phyloP scores from a whole-genome alignment of 1,284 basidiomycete species.

The Ganoderma resinaceum region DNA sequence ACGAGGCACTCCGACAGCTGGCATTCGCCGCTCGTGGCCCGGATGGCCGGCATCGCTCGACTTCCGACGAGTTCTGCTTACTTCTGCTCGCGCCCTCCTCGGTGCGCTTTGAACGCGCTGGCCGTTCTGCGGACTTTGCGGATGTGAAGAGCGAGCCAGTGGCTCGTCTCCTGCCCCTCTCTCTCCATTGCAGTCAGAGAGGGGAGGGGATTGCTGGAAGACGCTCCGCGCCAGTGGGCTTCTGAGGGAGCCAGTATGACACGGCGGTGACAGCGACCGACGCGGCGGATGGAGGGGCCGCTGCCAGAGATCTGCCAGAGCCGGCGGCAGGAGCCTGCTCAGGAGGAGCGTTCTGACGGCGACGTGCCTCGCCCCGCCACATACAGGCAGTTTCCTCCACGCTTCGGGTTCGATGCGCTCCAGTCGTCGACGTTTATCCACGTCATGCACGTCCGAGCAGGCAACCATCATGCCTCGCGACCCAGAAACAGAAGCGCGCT shows the following conservation, averaged over 20 bases:
- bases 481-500: not conserved
- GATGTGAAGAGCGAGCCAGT: not conserved
- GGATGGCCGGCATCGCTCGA: not conserved
- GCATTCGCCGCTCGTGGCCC: not conserved
- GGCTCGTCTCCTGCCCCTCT: not conserved
- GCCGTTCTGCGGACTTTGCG: slow-evolving; percentile 6
- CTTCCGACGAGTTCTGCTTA: not conserved
- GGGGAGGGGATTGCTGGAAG: not conserved
- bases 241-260: slow-evolving; percentile 1
- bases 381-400: no score
- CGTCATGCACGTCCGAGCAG: not conserved
- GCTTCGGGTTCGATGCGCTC: not conserved
- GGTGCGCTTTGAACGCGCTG: not conserved
- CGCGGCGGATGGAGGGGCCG: not conserved
- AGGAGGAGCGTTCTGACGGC: not conserved
- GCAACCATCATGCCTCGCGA: not conserved
- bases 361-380: not conserved
- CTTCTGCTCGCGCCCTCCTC: not conserved
- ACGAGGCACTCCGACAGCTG: not conserved
- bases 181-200: not conserved
- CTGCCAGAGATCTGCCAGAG: not conserved
- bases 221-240: not conserved
- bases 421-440: not conserved
- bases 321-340: not conserved
- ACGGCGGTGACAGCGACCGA: not conserved